phyloP scores from a whole-genome alignment of 306 rosid species.

The Vicia sativa region DNA sequence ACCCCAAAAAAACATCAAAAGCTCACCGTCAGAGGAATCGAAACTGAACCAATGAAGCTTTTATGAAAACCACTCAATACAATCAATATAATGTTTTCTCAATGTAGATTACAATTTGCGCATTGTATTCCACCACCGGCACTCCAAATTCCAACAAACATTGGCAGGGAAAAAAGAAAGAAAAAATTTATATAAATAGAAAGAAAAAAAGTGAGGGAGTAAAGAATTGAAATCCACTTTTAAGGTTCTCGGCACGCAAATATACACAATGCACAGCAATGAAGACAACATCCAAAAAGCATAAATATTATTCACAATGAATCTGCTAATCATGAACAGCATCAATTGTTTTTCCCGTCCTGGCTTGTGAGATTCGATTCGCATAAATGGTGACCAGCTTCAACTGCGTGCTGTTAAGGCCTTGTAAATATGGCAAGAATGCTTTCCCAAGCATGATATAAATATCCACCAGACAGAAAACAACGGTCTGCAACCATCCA shows the following conservation, averaged over 20 bases:
- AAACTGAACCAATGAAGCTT: conserved; percentile 27
- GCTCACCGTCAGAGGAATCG: background rate
- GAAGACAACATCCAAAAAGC: conserved; percentile 51
- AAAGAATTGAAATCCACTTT: conserved; percentile 45
- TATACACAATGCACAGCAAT: conserved; percentile 78
- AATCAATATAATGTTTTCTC: conserved; percentile 49
- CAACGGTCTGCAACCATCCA: conserved; percentile 85
- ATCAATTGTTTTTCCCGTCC: conserved; percentile 76
- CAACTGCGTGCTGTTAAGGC: conserved; percentile 91
- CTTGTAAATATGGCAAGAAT: conserved; percentile 92
- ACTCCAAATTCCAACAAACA: conserved; percentile 54
- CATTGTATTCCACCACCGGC: conserved; percentile 56
- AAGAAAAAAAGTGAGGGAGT: background rate
- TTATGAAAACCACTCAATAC: conserved; percentile 52
- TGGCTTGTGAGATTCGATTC: conserved; percentile 93
- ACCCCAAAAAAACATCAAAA: background rate
- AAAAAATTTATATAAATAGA: conserved; percentile 36
- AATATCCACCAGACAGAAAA: conserved; percentile 95
- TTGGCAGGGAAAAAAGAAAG: conserved; percentile 36
- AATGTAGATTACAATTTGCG: conserved; percentile 56
- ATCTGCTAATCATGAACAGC: conserved; percentile 56
- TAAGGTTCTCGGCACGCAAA: conserved; percentile 75
- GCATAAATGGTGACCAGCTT: conserved; percentile 95
- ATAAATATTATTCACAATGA: conserved; percentile 40
- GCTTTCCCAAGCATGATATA: conserved; percentile 98